phyloP scores from a whole-genome alignment of 768 basidiomycete species.

The Boletus vermiculosoides region DNA sequence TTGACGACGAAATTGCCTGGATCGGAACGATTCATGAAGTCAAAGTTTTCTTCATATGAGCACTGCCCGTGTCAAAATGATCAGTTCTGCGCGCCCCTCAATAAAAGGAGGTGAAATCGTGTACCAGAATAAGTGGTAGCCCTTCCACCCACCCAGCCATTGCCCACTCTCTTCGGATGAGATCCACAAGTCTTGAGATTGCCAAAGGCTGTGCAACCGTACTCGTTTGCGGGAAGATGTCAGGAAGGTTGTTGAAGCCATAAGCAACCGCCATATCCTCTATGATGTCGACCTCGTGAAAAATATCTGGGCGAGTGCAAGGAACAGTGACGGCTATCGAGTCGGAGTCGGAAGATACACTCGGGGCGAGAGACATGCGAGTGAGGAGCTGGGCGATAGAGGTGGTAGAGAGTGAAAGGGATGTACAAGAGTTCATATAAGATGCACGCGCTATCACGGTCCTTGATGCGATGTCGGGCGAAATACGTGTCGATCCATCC shows the following conservation, averaged over 20 bases:
- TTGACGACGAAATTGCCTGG: conserved; percentile 79
- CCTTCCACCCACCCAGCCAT: conserved; percentile 96
- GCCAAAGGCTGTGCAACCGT: conserved; percentile 92
- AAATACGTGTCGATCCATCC: conserved; percentile 71
- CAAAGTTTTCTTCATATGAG: conserved; percentile 98
- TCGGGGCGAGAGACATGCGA: conserved; percentile 76
- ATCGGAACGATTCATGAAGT: conserved; percentile 84
- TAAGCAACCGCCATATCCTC: conserved; percentile 98
- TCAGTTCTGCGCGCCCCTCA: conserved; percentile 4
- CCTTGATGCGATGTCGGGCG: conserved; percentile 77
- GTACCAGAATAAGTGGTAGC: conserved; percentile 87
- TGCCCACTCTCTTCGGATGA: conserved; percentile 88
- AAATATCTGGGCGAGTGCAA: conserved; percentile 94
- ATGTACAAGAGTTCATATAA: conserved; percentile 96
- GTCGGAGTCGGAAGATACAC: conserved; percentile 51
- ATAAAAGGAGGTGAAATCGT: conserved; percentile 5
- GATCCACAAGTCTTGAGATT: conserved; percentile 86
- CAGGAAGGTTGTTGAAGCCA: conserved; percentile 94
- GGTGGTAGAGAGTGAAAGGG: conserved; percentile 63
- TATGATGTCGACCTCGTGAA: conserved; percentile 98
- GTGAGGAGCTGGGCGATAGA: conserved; percentile 72
- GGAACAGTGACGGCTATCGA: conserved; percentile 77
- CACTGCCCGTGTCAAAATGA: conserved; percentile 52
- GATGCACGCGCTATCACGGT: conserved; percentile 74
- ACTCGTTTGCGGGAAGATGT: conserved; percentile 88